Evolutionary conservation across 1,284 basidiomycete species (phyloP).

Genomic region (Mycena sp.): DNA sequence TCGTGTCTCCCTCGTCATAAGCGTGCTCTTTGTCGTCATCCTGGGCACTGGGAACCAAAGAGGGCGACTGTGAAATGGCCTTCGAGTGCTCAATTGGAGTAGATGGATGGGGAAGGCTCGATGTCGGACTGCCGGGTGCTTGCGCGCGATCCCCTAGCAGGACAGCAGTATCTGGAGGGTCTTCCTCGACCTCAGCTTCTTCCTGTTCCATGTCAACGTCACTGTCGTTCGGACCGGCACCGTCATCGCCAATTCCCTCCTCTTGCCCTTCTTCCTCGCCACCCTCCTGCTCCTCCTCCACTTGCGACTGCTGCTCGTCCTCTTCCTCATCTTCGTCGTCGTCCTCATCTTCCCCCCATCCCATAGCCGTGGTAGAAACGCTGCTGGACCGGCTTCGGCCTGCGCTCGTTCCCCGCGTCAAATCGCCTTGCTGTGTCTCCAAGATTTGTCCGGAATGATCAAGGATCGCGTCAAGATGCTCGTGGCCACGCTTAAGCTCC

Average conservation of each 20-base stretch:
- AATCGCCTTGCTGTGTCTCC: slow-evolving; percentile 82
- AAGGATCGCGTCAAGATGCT: slow-evolving; percentile 91
- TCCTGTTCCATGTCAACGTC: slow-evolving; percentile 33
- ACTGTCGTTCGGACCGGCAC: slow-evolving; percentile 10
- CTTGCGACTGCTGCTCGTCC: slow-evolving; percentile 32
- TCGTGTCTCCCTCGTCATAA: slow-evolving; percentile 22
- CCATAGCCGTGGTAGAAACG: slow-evolving; percentile 46
- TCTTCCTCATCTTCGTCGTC: slow-evolving; percentile 37
- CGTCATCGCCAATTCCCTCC: slow-evolving; percentile 14
- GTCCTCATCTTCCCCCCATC: slow-evolving; percentile 42
- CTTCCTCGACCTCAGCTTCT: slow-evolving; percentile 32
- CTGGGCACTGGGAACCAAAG: slow-evolving; percentile 1
- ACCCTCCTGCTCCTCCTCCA: slow-evolving; percentile 33
- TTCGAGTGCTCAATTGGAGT: neutral
- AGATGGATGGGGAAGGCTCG: slow-evolving; percentile 6
- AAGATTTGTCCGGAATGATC: slow-evolving; percentile 91
- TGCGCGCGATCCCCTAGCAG: slow-evolving; percentile 28
- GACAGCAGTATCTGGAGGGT: slow-evolving; percentile 37
- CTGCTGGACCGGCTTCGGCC: slow-evolving; percentile 63
- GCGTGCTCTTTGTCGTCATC: slow-evolving; percentile 15
- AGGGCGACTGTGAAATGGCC: neutral
- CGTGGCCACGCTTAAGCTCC: slow-evolving; percentile 61
- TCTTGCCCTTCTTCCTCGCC: slow-evolving; percentile 29
- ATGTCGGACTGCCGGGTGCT: neutral
- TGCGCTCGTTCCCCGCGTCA: slow-evolving; percentile 56